phyloP scores from a whole-genome alignment of 1,284 basidiomycete genomes.

The Phylloporus sp. region DNA sequence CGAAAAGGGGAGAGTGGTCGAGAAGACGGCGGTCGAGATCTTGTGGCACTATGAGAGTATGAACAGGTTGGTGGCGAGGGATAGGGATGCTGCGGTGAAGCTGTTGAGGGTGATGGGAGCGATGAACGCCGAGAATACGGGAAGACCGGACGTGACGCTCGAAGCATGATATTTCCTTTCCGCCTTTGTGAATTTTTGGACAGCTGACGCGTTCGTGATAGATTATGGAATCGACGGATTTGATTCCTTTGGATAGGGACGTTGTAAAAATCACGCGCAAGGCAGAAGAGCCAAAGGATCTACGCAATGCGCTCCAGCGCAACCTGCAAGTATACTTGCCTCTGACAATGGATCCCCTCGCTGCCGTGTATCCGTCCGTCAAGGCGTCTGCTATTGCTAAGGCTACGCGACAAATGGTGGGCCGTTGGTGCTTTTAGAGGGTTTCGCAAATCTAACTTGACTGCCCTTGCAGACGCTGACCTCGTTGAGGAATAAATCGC shows the following conservation, averaged over 20 bases:
- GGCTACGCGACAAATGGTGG: slow-evolving; percentile 72
- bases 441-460: slow-evolving; percentile 2
- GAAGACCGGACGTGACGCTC: slow-evolving; percentile 78
- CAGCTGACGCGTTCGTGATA: slow-evolving; percentile 34
- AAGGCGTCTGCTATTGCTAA: slow-evolving; percentile 80
- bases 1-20: slow-evolving; percentile 73
- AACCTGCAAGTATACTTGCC: slow-evolving; percentile 91
- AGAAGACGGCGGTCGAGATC: slow-evolving; percentile 83
- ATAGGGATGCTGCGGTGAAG: slow-evolving; percentile 78
- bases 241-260: slow-evolving; percentile 90
- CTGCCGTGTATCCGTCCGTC: slow-evolving; percentile 75
- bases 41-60: slow-evolving; percentile 87
- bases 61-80: slow-evolving; percentile 74
- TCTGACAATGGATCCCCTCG: slow-evolving; percentile 93
- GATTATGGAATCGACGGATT: slow-evolving; percentile 88
- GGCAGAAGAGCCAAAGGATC: slow-evolving; percentile 88
- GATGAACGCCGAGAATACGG: slow-evolving; percentile 74
- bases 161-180: slow-evolving; percentile 58
- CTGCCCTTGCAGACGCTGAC: slow-evolving; percentile 57
- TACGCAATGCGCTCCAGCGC: slow-evolving; percentile 86
- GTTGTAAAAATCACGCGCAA: slow-evolving; percentile 84
- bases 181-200: too few relatives aligned
- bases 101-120: slow-evolving; percentile 86
- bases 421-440: slow-evolving; percentile 27
- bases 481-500: slow-evolving; percentile 70